Base-by-base conservation (phyloP, 2,329 filamentous ascomycete genomes). In the Trichoderma asperellum region DNA sequence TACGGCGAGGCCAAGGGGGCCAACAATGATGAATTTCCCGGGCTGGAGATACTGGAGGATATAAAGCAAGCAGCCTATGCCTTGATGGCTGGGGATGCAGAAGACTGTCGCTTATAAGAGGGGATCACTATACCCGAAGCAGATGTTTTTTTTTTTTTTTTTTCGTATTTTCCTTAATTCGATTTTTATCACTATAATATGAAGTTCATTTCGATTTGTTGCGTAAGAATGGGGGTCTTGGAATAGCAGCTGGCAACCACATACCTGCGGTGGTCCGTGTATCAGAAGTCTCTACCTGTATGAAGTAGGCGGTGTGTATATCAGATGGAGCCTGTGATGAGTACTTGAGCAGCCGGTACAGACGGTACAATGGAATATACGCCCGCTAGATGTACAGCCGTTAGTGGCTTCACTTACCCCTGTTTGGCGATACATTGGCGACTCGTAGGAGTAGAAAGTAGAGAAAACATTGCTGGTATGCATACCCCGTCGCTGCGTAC, bases 61-160 rank as follows among this genome's bases (percentile, higher is more conserved):
- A 14, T 56, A 49, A 43, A 43, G 40, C 40, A 43, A 49, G 53
- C 32, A 29, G 63, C 47, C 14, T 14, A 16, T 5, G 57, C 57
- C 68, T 70, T 24, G 68, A 57, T 64, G 67, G 63, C 57, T 21
- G 49, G 43, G 37, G 47, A 35, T 43, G 56, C 35, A 68, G 21
- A 69, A 69, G 68, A 70, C 58, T 70, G 68, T 70, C 58, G 49
- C 56, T 68, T 58, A 53, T 47, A 68, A 55, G 69, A 68, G 65
- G 60, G 40, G 40, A 64, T 68, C 63, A 63, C 56, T 70, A 70
- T 70, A 70, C 69, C 69, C 69, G 43, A 68, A 70, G 68, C 60
- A 68, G 63, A 68, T 57, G 32, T 37, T 21, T 58, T 43, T 18
- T 21, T 29, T 40, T 69, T 53, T n/a, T 27, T n/a, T n/a, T 53